Conservation (phyloP, 805 yeast genomes). For the Teunomyces tritomae region DNA sequence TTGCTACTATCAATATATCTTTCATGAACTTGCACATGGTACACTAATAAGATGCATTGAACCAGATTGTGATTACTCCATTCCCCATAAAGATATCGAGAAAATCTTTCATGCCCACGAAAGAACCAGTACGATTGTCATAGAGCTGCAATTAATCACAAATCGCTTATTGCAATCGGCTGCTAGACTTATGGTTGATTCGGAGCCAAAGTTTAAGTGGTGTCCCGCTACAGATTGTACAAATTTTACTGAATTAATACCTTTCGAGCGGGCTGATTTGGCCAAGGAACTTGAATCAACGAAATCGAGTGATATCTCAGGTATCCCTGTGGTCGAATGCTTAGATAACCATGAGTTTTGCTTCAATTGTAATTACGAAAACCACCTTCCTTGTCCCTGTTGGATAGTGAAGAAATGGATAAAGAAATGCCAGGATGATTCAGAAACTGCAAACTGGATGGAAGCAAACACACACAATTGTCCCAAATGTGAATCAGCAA, state of each 20-base stretch:
- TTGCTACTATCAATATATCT: constrained; percentile 66
- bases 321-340: constrained; percentile 72
- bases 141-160: constrained; percentile 20
- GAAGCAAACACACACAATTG: constrained; percentile 80
- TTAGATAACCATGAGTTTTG: constrained; percentile 70
- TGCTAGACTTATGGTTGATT: constrained; percentile 51
- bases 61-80: constrained; percentile 45
- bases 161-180: constrained; percentile 39
- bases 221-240: constrained; percentile 87
- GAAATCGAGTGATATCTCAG: constrained; percentile 11
- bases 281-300: constrained; percentile 5
- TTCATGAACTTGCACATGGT: constrained; percentile 41
- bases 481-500: constrained; percentile 74
- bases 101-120: constrained; percentile 5
- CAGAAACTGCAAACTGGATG: constrained; percentile 88
- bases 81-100: constrained; percentile 43
- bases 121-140: constrained; percentile 6
- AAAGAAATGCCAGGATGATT: constrained; percentile 76
- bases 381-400: constrained; percentile 87
- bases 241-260: constrained; percentile 44
- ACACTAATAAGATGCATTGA: constrained; percentile 65
- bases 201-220: constrained; percentile 55
- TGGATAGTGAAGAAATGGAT: constrained; percentile 67
- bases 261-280: constrained; percentile 21
- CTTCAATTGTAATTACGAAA: constrained; percentile 67